Base-by-base conservation (phyloP, 768 basidiomycete genomes). In the Hydnum rufescens region DNA sequence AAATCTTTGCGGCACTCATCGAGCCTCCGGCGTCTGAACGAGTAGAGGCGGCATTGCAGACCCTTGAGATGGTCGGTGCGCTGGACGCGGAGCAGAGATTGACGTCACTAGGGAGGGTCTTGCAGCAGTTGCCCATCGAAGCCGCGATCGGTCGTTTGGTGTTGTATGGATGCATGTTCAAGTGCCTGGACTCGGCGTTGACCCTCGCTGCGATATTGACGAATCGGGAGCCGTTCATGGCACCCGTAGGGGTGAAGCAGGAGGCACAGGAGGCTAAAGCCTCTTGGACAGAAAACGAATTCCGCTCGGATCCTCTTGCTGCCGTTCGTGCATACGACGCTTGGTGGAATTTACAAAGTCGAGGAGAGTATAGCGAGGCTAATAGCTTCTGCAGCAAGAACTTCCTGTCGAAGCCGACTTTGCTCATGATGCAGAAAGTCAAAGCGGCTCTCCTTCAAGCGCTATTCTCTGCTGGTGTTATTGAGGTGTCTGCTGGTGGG, bases 161-260 rank as follows among this genome's bases (percentile, higher is more conserved):
- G 51, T 71, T 96, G 3, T 88, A 80, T 63, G 92, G 92, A 18
- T 77, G 79, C 60, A 85, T 95, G 70, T 93, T 93, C 77, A 77
- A 82, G 54, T 95, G 90, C 65, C 70, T 96, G 39, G 84, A 90
- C 62, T 75, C 78, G 49, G 84, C 86, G 0, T 64, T 88, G 4
- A 86, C 88, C 3, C 73, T 95, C 47, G 90, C 92, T n/a, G 87
- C 88, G 4, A 80, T 95, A 59, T 67, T 95, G 58, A 78, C 84
- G 13, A 83, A 85, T 58, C 81, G 90, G 30, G 89, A 93, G 54
- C 87, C 90, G 3, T 96, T 95, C 71, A 64, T 92, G 53, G 75
- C 80, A 0, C 92, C 92, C 0, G 73, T 82, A 64, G 76, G 80
- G 49, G 68, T 81, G 52, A 86, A 83, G 65, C 61, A 64, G 5